Conservation (phyloP, 768 basidiomycete genomes). For the Trametes punicea region DNA sequence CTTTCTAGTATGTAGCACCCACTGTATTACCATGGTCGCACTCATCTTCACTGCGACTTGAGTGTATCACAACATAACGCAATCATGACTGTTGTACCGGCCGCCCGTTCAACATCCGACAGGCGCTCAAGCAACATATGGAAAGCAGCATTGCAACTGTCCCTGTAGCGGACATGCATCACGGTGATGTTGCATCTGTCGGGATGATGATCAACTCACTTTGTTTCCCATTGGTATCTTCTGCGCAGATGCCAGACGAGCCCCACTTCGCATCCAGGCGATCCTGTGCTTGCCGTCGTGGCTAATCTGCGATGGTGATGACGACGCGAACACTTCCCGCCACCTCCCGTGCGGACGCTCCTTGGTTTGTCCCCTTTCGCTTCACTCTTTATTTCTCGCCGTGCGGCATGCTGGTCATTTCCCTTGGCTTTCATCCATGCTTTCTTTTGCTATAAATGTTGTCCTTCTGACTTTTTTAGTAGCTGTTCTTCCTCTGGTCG, state of each 20-base stretch:
- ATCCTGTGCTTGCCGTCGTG: not conserved
- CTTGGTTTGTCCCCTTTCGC: slow-evolving; percentile 3
- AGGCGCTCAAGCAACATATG: not conserved
- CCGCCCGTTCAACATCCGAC: no score
- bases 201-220: slow-evolving; percentile 8
- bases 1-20: not conserved
- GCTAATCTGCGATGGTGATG: slow-evolving; percentile 7
- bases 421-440: slow-evolving; percentile 7
- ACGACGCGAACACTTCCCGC: slow-evolving; percentile 6
- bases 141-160: not conserved
- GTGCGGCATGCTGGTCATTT: slow-evolving; percentile 24
- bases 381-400: not conserved
- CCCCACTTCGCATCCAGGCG: not conserved
- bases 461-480: slow-evolving; percentile 1
- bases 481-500: not conserved
- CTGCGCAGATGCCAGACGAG: slow-evolving; percentile 9
- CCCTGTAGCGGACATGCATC: not conserved
- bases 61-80: not conserved
- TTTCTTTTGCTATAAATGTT: slow-evolving; percentile 9
- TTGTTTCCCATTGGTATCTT: slow-evolving; percentile 1
- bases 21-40: not conserved
- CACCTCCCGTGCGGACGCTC: slow-evolving; percentile 2
- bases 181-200: slow-evolving; percentile 2
- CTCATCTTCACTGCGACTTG: not conserved
- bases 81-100: not conserved